Evolutionary conservation across 1,284 basidiomycete genomes (phyloP), one percentile per base, ranked within the genome.

Genomic region (Retiboletus flavoniger): DNA sequence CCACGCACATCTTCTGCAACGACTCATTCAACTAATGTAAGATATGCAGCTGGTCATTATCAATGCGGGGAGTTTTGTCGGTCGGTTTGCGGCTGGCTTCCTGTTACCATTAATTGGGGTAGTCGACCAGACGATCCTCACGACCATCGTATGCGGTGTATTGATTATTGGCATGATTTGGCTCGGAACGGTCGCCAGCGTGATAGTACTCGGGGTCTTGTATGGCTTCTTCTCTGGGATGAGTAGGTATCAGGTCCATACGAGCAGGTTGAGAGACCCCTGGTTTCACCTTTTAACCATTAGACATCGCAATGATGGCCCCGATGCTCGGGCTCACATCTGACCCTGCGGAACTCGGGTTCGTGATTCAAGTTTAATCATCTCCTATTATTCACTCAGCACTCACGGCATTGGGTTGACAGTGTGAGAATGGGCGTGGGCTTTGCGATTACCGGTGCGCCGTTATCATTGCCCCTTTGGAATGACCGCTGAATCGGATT

Each of bases 141-240:
- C 73, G 39, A 57, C 54, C 7, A 13, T 64, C 10, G 52, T 47
- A n/a, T 65, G 62, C 19, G 63, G 58, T 0, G 52, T 70, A 61
- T 43, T 70, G 61, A 54, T 80, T 16, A 75, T 81, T 42, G 71
- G 72, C 48, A 74, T 75, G 52, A 65, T 78, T 8, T 78, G 69
- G 29, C 65, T 80, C 11, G 65, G 69, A n/a, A 68, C 71, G 26
- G 64, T 68, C 0, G 67, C 65, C 5, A 77, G 78, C 7, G 73
- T 76, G 1, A 64, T 79, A 6, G 56, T 72, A 21, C 79, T 82
- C 43, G 75, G 76, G 7, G 57, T 78, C 35, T 60, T 83, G 14
- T 84, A 75, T 53, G 80, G 81, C 0, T 70, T 81, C 51, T 81
- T 82, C 57, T 76, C 74, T 10, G 81, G 80, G 9, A 72, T 74